A percentile compares a stretch with the other conserved stretches of the same genome.
These are phyloP conservation scores for Aspergillus sp. DNA, from an alignment of 2,329 filamentous ascomycete species.

Conservation along the genomic window DNA sequence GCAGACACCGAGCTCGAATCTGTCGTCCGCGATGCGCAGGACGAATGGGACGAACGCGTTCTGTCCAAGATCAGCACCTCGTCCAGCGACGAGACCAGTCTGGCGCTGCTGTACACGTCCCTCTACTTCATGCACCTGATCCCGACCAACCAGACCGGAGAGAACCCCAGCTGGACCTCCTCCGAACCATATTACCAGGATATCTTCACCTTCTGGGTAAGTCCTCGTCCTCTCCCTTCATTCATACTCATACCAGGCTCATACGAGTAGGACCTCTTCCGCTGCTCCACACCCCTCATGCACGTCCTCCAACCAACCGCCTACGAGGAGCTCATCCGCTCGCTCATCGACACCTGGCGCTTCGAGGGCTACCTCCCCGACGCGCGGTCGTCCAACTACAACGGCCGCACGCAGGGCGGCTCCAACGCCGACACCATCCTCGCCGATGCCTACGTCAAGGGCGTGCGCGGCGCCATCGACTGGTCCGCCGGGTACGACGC, in stretches of 20 bases:
- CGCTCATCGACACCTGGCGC: constrained; percentile 66
- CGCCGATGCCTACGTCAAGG: constrained; percentile 70
- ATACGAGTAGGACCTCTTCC: constrained; percentile 50
- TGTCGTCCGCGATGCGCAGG: constrained; percentile 48
- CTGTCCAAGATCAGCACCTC: constrained; percentile 63
- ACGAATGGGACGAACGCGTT: constrained; percentile 60
- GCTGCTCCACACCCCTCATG: constrained; percentile 62
- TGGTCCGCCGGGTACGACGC: constrained; percentile 63
- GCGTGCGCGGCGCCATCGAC: constrained; percentile 57
- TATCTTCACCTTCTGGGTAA: constrained; percentile 65
- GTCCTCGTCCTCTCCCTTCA: constrained; percentile 3
- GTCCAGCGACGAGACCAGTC: constrained; percentile 53
- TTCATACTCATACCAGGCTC: not conserved
- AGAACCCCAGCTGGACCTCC: constrained; percentile 65
- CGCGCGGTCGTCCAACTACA: constrained; percentile 65
- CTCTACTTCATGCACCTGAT: constrained; percentile 69
- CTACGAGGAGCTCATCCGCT: constrained; percentile 65
- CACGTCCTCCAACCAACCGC: constrained; percentile 62
- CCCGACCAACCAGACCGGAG: constrained; percentile 67
- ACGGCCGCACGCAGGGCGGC: constrained; percentile 67
- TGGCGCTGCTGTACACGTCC: constrained; percentile 63
- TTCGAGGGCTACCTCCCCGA: constrained; percentile 64
- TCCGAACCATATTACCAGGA: constrained; percentile 69
- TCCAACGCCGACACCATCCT: constrained; percentile 70
- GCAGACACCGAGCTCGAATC: constrained; percentile 40